Evolutionary conservation across 2,329 filamentous ascomycete genomes (phyloP), one percentile per base, ranked within the genome.

Genomic region (Colletotrichum salicis): DNA sequence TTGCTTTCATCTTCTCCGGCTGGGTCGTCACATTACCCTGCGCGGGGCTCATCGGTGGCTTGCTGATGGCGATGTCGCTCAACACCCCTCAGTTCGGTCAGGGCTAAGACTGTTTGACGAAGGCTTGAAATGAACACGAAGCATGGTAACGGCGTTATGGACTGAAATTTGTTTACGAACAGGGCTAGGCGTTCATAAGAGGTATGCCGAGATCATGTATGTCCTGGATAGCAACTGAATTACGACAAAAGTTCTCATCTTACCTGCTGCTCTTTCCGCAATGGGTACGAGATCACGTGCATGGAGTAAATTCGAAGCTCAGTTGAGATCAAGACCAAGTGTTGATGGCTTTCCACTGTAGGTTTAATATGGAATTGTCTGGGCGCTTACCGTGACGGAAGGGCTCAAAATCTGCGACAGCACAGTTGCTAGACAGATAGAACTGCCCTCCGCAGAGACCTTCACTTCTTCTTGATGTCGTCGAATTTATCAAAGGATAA

Each of bases 1-100:
- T 79, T n/a, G 74, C 59, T n/a, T 76, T 68, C 57, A 77, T 79
- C 57, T 78, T 76, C 60, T 67, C 69, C 11, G 77, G 77, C 4
- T 79, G 78, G 78, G 56, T 77, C 52, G 56, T 78, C 11, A 78
- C 75, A 2, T 61, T 77, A 2, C 76, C 76, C 22, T 64, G 61
- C 5, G 74, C 77, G 4, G 77, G 77, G n/a, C 61, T 78, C 27
- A 74, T 78, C 4, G 72, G 75, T 3, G 77, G 77, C 19, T 33
- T 74, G 51, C 31, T 78, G 57, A 74, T 75, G 35, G 76, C 68
- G n/a, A 76, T 78, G 69, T 74, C 74, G 6, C 70, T 78, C 48
- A 78, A 78, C 60, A 72, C 74, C 15, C 75, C 75, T 4, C 74
- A 74, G n/a, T 75, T 74, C 13, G 58, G 69, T 3, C 64, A 71